Percentiles rank a stretch among this genome's conserved stretches.
Evolutionary conservation across 805 yeast species (phyloP).

Genomic region (Scheffersomyces coipomensis): DNA sequence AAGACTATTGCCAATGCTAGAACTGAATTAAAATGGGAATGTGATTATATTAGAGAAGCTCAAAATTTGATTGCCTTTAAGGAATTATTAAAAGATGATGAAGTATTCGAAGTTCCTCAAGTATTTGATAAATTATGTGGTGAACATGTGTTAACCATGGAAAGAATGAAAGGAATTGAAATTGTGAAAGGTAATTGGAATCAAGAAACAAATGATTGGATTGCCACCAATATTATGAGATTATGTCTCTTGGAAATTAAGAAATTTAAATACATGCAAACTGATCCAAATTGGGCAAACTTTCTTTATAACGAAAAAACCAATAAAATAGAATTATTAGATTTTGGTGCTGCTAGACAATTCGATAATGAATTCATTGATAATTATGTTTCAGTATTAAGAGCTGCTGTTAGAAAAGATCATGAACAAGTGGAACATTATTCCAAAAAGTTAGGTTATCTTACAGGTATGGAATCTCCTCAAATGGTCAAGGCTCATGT

Average conservation of each 20-base stretch:
- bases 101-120: conserved; percentile 74
- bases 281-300: conserved; percentile 99
- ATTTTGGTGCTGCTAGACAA: conserved; percentile 93
- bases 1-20: conserved; percentile 92
- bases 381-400: conserved; percentile 67
- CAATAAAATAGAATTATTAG: conserved; percentile 77
- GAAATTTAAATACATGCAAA: conserved; percentile 88
- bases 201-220: conserved; percentile 75
- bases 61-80: conserved; percentile 67
- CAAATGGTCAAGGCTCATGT: conserved; percentile 91
- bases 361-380: conserved; percentile 65
- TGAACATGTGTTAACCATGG: conserved; percentile 85
- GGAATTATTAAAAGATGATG: conserved; percentile 53
- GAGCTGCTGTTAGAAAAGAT: conserved; percentile 73
- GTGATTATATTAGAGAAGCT: conserved; percentile 92
- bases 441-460: conserved; percentile 76
- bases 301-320: conserved; percentile 78
- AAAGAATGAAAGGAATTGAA: conserved; percentile 78
- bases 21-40: conserved; percentile 93
- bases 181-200: conserved; percentile 73
- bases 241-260: conserved; percentile 85
- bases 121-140: conserved; percentile 79
- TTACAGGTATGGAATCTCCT: conserved; percentile 86
- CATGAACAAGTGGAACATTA: conserved; percentile 59
- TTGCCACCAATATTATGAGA: conserved; percentile 83